Base-by-base conservation (phyloP, 2,329 filamentous ascomycete genomes). In the Sporothrix luriei region DNA sequence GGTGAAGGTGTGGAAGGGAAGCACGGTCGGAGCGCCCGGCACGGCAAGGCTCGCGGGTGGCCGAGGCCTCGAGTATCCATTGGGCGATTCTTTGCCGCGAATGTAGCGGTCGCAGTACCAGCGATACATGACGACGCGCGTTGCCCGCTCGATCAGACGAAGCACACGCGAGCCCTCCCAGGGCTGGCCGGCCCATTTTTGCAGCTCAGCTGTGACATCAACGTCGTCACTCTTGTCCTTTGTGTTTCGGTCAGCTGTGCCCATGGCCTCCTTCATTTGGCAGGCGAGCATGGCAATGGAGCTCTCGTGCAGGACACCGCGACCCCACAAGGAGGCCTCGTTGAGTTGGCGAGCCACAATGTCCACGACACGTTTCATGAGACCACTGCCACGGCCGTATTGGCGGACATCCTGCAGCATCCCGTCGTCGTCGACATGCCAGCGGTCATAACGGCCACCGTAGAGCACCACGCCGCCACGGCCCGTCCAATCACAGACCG, bases 1-100 rank as follows among this genome's bases (percentile, higher is more conserved):
- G 1, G 95, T 99, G 76, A 99, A 99, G 0, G 95, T 98, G 78
- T 99, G 95, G 76, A 99, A 99, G 0, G 95, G 95, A 0, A 99
- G 84, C 1, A 99, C 94, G 0, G 95, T 99, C 2, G 95, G 95
- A 6, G 95, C 94, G 40, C 91, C 89, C 4, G 95, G 95, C 11
- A 97, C 86, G 0, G 91, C 86, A 43, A 99, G 83, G 54, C 85
- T 85, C 3, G 84, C 79, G 4, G 94, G 95, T 13, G 97, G 82
- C 71, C 88, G 88, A 13, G 92, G 91, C 66, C 95, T 84, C 46
- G 82, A 80, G 78, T 97, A 97, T 13, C 84, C 84, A 7, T 80
- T 74, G 4, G 85, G 80, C 26, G 87, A 85, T 69, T 87, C 83
- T 73, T 84, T 82, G 72, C 84, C 84, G 69, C 83, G 83, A 68